These are phyloP conservation scores for Magnusiomyces fungicola DNA, from an alignment of 1,139 yeast species.

Conservation along the genomic window DNA sequence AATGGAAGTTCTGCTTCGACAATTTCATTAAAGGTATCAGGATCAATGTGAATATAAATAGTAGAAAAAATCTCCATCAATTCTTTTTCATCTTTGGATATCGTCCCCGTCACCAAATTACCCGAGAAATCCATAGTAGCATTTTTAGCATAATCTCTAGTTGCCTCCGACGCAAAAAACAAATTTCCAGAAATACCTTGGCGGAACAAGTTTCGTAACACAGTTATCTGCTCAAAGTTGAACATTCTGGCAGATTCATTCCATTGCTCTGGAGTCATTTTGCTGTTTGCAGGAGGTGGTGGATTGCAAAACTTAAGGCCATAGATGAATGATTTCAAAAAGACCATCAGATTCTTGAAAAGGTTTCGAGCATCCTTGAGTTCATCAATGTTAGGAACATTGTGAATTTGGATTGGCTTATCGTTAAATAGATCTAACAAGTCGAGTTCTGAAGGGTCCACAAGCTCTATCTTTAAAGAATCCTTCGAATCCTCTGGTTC, in stretches of 20 bases:
- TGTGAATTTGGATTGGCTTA: slow-evolving; percentile 43
- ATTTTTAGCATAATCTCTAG: slow-evolving; percentile 18
- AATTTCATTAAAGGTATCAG: slow-evolving; percentile 92
- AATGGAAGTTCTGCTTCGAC: slow-evolving; percentile 74
- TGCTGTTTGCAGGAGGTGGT: slow-evolving; percentile 75
- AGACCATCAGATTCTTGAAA: slow-evolving; percentile 83
- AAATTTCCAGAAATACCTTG: slow-evolving; percentile 79
- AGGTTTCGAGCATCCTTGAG: slow-evolving; percentile 82
- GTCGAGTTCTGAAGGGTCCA: slow-evolving; percentile 29
- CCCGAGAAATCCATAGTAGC: slow-evolving; percentile 40
- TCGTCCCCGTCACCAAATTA: slow-evolving; percentile 42
- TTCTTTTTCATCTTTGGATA: slow-evolving; percentile 87
- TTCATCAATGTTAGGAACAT: slow-evolving; percentile 47
- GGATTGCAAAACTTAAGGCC: slow-evolving; percentile 90
- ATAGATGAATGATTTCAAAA: slow-evolving; percentile 81
- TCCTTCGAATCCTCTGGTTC: slow-evolving; percentile 27
- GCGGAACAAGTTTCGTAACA: slow-evolving; percentile 67
- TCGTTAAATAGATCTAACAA: slow-evolving; percentile 42
- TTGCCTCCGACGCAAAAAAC: slow-evolving; percentile 52
- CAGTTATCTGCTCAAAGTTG: slow-evolving; percentile 72
- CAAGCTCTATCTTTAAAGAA: not conserved
- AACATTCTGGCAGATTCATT: slow-evolving; percentile 79
- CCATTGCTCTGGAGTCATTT: slow-evolving; percentile 67
- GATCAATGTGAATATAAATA: slow-evolving; percentile 87
- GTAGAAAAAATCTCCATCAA: slow-evolving; percentile 94